Percentiles rank a stretch among this genome's conserved stretches.
Evolutionary conservation across 192 early-diverging fungal species (phyloP).

Genomic region (Umbelopsis sp.): DNA sequence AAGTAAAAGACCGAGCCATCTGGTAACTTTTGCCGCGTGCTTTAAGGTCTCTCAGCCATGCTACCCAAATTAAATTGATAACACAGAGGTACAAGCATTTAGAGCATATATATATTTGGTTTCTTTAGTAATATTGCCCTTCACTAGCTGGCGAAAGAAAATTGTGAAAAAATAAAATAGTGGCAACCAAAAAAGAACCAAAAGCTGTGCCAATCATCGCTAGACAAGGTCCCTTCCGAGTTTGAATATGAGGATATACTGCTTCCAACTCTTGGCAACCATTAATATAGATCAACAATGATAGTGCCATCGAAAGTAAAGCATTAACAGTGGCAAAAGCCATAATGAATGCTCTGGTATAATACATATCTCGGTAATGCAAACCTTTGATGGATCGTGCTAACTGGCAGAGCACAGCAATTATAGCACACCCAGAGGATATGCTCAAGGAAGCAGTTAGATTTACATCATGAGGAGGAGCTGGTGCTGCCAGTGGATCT

Average conservation of each 20-base stretch:
- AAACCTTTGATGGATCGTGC: not conserved
- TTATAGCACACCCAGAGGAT: not conserved
- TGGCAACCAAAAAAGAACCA: slow-evolving; percentile 14
- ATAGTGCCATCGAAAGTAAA: slow-evolving; percentile 25
- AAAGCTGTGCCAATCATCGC: slow-evolving; percentile 32
- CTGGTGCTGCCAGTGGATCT: slow-evolving; percentile 25
- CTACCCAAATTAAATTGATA: too few relatives aligned
- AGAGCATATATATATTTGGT: not conserved
- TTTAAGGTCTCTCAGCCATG: too few relatives aligned
- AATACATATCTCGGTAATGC: slow-evolving; percentile 25
- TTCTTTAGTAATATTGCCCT: not conserved
- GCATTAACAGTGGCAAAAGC: slow-evolving; percentile 11
- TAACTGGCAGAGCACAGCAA: slow-evolving; percentile 28
- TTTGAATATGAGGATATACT: slow-evolving; percentile 30
- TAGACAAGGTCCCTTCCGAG: slow-evolving; percentile 32
- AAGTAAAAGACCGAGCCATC: too few relatives aligned
- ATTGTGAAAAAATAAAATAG: not conserved
- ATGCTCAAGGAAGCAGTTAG: slow-evolving; percentile 23
- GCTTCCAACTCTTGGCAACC: slow-evolving; percentile 25
- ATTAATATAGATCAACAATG: slow-evolving; percentile 27
- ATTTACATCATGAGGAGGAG: slow-evolving; percentile 37
- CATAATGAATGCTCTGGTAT: slow-evolving; percentile 33
- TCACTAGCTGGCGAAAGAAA: not conserved
- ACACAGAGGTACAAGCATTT: too few relatives aligned
- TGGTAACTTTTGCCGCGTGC: too few relatives aligned